Evolutionary conservation across 192 early-diverging fungal species (phyloP).

Genomic region (Dissophora globulifera): DNA sequence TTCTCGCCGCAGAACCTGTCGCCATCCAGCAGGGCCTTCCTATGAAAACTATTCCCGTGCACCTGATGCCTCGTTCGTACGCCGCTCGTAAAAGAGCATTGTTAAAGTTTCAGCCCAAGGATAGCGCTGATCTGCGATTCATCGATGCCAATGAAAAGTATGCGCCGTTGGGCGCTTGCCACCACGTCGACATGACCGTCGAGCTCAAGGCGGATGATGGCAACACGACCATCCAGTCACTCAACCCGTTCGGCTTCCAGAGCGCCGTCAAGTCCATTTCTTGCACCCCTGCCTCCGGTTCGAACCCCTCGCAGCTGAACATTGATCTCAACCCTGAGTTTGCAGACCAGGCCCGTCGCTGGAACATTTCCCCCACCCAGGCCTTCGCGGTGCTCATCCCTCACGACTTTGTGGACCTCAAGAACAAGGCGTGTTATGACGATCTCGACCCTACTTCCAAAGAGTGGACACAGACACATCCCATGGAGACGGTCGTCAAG

Average conservation of each 20-base stretch:
- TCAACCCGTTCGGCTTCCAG: conserved; percentile 45
- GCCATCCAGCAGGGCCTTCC: conserved; percentile 10
- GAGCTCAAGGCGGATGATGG: conserved; percentile 35
- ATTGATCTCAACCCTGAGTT: conserved; percentile 23
- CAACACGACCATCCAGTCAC: conserved; percentile 17
- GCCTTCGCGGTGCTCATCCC: conserved; percentile 36
- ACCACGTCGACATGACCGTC: conserved; percentile 39
- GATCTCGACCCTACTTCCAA: conserved; percentile 5
- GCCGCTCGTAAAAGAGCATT: conserved; percentile 4
- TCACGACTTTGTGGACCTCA: conserved; percentile 41
- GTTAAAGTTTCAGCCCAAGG: conserved; percentile 19
- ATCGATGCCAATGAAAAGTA: conserved; percentile 18
- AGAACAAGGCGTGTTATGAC: conserved; percentile 25
- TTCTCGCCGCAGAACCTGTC: neutral
- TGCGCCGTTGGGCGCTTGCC: conserved; percentile 16
- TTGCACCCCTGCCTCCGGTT: conserved; percentile 16
- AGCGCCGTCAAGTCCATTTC: conserved; percentile 26
- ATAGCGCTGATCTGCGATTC: conserved; percentile 27
- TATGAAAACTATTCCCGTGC: conserved; percentile 29
- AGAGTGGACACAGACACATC: neutral
- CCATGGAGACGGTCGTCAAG: conserved; percentile 44
- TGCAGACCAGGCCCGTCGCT: conserved; percentile 15
- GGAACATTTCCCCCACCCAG: conserved; percentile 5
- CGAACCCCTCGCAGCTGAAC: conserved; percentile 11
- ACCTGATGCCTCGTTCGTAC: conserved; percentile 13